Evolutionary conservation across 116 monocot species (phyloP), one percentile per base, ranked within the genome.

Genomic region (Posidonia oceanica): DNA sequence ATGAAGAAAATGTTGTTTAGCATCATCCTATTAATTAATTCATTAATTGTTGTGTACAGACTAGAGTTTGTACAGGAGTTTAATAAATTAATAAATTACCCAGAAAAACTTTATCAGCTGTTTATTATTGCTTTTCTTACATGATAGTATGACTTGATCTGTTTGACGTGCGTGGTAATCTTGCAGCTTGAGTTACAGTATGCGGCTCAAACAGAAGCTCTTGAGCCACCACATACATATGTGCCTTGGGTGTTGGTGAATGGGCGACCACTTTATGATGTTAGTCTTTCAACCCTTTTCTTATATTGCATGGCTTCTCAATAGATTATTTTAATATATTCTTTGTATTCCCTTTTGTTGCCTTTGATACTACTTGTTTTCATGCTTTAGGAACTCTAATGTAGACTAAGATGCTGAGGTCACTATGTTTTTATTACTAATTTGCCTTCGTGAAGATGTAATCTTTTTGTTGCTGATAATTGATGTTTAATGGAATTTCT

Each of bases 201-300:
- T 81, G 92, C 80, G 64, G 81, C 83, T 66, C 48, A 87, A 70
- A 97, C 97, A 6, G 76, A 80, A 72, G 81, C 97, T 65, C 87
- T 97, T 77, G 78, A 79, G 44, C 97, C 97, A 2, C 82, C 89
- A 42, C 91, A 85, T 69, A 69, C 18, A 72, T 91, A 78, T 71
- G 97, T 97, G 4, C 97, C 97, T 62, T 97, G 89, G 97, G 83
- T 92, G 17, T 55, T 85, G 0, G 89, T 97, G 4, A 59, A 87
- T 59, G 92, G 92, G 8, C 58, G 80, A 17, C 89, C 92, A 5
- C 87, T 97, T 74, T 82, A 85, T 74, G 87, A 85, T 54, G 91
- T 97, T 64, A 71, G 71, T 80, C 54, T 57, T 56, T 38, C 38
- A 57, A 57, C 13, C 56, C 8, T 69, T 1, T 39, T 54, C 16